These are phyloP conservation scores for Boletus reticulatus DNA, from an alignment of 768 basidiomycete species.

Conservation along the genomic window DNA sequence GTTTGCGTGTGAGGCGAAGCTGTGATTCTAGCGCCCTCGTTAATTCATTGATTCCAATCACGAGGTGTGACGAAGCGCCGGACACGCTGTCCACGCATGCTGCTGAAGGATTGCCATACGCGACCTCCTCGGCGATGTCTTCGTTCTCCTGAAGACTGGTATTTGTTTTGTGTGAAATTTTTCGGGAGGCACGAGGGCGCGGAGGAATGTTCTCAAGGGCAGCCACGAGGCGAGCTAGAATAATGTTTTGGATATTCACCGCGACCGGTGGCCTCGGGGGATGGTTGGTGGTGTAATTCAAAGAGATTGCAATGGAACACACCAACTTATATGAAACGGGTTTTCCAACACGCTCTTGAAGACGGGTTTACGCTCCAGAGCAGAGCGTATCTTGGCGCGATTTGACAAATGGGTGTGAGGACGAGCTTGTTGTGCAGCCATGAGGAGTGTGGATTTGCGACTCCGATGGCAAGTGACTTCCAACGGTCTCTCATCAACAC, in stretches of 20 bases:
- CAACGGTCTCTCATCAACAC: too few relatives aligned
- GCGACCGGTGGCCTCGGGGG: constrained; percentile 59
- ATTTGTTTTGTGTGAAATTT: not conserved
- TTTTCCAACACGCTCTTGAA: constrained; percentile 73
- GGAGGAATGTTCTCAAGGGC: constrained; percentile 49
- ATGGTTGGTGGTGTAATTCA: not conserved
- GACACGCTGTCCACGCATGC: not conserved
- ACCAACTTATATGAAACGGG: constrained; percentile 74
- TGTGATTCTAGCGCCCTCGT: constrained; percentile 70
- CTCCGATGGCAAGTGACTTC: too few relatives aligned
- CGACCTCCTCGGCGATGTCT: constrained; percentile 27
- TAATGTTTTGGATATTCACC: constrained; percentile 56
- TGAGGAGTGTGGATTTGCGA: not conserved
- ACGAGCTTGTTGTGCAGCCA: constrained; percentile 35
- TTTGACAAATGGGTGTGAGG: constrained; percentile 60
- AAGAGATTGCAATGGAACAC: constrained; percentile 12
- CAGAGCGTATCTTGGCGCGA: constrained; percentile 48
- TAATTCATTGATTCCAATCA: constrained; percentile 77
- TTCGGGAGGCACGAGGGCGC: constrained; percentile 26
- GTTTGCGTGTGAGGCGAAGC: constrained; percentile 32
- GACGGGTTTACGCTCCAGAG: constrained; percentile 55
- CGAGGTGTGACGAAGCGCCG: constrained; percentile 37
- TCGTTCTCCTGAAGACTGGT: constrained; percentile 9
- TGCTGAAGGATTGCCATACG: not conserved
- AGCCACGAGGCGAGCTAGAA: constrained; percentile 50